phyloP scores from a whole-genome alignment of 192 early-diverging fungal species.

The Coemansia sp. region DNA sequence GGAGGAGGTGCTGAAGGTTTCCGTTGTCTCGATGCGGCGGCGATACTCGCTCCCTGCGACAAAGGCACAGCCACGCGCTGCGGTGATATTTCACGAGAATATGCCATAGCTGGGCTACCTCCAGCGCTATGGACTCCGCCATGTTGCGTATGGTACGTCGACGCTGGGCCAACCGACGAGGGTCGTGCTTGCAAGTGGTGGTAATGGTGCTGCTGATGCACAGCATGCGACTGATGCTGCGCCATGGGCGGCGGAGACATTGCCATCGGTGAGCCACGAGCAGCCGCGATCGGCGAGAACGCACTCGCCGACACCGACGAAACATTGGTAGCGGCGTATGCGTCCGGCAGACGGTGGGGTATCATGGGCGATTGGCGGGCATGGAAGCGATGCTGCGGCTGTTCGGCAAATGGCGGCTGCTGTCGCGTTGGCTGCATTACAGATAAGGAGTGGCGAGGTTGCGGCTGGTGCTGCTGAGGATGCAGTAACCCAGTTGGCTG shows the following conservation, averaged over 20 bases:
- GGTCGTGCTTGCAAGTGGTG: slow-evolving; percentile 24
- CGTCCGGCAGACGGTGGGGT: slow-evolving; percentile 7
- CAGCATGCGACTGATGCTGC: neutral
- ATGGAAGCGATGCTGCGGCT: slow-evolving; percentile 2
- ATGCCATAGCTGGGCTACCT: slow-evolving; percentile 3
- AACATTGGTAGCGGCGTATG: neutral
- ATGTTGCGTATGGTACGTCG: slow-evolving; percentile 7
- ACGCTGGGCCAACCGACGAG: slow-evolving; percentile 27
- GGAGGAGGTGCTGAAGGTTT: slow-evolving; percentile 38
- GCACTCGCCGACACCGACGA: slow-evolving; percentile 11
- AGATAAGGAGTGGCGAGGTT: neutral
- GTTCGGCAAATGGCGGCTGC: slow-evolving; percentile 8
- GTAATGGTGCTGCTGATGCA: slow-evolving; percentile 5
- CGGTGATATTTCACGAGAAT: slow-evolving; percentile 11
- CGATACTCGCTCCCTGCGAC: neutral
- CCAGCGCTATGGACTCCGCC: neutral
- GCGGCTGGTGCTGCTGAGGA: slow-evolving; percentile 6
- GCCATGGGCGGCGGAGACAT: slow-evolving; percentile 10
- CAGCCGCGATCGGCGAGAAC: slow-evolving; percentile 20
- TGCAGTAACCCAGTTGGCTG: neutral
- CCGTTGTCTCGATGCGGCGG: slow-evolving; percentile 12
- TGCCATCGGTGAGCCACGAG: slow-evolving; percentile 6
- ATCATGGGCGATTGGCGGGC: neutral
- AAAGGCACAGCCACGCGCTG: neutral
- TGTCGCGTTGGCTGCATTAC: slow-evolving; percentile 12